Evolutionary conservation across 768 basidiomycete species (phyloP).

Genomic region (Coprinellus micaceus): DNA sequence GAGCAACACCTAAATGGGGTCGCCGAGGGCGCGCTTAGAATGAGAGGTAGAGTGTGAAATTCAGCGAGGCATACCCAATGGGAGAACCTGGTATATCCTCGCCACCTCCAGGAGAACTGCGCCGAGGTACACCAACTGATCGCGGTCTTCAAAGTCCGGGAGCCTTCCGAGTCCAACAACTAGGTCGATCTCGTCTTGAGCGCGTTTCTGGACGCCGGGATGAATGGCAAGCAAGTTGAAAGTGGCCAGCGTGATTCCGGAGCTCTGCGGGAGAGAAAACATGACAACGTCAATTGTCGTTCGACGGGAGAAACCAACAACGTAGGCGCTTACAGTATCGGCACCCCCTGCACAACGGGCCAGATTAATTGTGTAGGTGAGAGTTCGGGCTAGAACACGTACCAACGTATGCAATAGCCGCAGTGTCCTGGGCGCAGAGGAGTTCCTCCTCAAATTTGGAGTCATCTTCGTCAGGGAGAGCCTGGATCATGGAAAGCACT

Average conservation of each 20-base stretch:
- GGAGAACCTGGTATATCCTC: slow-evolving; percentile 30
- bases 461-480: slow-evolving; percentile 14
- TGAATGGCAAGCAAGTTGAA: slow-evolving; percentile 23
- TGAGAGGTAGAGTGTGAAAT: background rate
- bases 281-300: background rate
- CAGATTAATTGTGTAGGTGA: background rate
- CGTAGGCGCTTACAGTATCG: slow-evolving; percentile 12
- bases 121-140: slow-evolving; percentile 14
- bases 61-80: slow-evolving; percentile 22
- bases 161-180: slow-evolving; percentile 16
- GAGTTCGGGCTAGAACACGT: background rate
- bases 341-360: slow-evolving; percentile 1
- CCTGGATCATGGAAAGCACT: slow-evolving; percentile 17
- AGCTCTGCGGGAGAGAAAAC: slow-evolving; percentile 6
- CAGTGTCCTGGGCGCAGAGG: slow-evolving; percentile 16
- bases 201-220: slow-evolving; percentile 24
- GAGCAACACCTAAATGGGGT: slow-evolving; percentile 23
- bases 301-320: background rate
- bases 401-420: slow-evolving; percentile 23
- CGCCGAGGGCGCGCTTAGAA: background rate
- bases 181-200: slow-evolving; percentile 27
- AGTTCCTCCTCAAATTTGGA: slow-evolving; percentile 17
- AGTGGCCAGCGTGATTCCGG: slow-evolving; percentile 19
- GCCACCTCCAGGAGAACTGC: slow-evolving; percentile 25
- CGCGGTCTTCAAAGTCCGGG: slow-evolving; percentile 21